phyloP scores from a whole-genome alignment of 306 rosid genomes.

The Cicer bijugum region DNA sequence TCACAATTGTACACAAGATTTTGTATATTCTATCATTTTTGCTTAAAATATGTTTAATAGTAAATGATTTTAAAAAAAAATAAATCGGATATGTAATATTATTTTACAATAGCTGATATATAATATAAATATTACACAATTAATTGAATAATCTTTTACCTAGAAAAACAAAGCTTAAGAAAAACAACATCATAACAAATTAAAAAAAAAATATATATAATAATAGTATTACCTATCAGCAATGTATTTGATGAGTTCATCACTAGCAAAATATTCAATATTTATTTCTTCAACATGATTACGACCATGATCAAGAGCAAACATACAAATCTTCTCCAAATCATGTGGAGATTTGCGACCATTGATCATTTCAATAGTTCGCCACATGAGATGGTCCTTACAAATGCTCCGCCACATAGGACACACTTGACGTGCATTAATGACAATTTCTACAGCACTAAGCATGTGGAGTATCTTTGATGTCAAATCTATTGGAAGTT shows the following conservation, averaged over 20 bases:
- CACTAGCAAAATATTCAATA: conserved; percentile 37
- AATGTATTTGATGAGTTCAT: background rate
- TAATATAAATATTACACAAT: background rate
- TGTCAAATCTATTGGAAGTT: conserved; percentile 50
- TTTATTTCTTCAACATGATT: conserved; percentile 1
- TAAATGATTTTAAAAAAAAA: no score
- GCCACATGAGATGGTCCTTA: conserved; percentile 60
- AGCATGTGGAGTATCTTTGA: conserved; percentile 45
- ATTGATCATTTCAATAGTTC: conserved; percentile 51
- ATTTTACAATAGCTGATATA: background rate
- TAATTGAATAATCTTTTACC: background rate
- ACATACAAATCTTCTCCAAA: conserved; percentile 39
- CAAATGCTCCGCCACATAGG: conserved; percentile 53
- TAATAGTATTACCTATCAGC: background rate
- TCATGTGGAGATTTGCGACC: background rate
- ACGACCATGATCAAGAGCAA: background rate
- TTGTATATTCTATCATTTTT: background rate
- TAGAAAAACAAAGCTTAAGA: no score
- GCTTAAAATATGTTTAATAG: no score
- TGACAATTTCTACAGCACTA: conserved; percentile 41
- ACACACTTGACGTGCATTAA: conserved; percentile 51
- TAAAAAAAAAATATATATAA: no score
- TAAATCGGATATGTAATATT: background rate
- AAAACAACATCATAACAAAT: background rate
- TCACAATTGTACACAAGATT: background rate